Evolutionary conservation across 2,329 filamentous ascomycete species (phyloP).

Genomic region (Phaeomoniella chlamydospora): DNA sequence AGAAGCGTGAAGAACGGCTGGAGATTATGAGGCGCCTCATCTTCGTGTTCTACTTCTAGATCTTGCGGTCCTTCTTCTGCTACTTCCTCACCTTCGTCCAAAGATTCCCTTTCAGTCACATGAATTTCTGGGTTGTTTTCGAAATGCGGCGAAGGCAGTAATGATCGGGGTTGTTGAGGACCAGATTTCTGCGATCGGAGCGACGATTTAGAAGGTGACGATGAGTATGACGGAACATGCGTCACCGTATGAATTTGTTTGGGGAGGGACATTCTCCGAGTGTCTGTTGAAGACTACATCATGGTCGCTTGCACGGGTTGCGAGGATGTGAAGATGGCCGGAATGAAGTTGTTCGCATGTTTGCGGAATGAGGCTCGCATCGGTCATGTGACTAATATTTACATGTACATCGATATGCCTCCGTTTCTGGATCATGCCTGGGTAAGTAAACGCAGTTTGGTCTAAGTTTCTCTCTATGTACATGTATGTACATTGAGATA

Average conservation of each 20-base stretch:
- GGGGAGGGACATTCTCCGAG: conserved; percentile 1
- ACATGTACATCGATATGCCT: too few species aligned
- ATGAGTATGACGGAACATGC: conserved; percentile 8
- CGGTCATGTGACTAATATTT: too few species aligned
- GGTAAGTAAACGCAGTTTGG: too few species aligned
- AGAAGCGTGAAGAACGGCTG: conserved; percentile 76
- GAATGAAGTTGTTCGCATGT: too few species aligned
- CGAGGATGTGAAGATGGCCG: too few species aligned
- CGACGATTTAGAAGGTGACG: conserved; percentile 11
- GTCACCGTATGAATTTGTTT: conserved; percentile 3
- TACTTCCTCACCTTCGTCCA: conserved; percentile 8
- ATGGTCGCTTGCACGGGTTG: too few species aligned
- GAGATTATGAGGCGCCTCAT: conserved; percentile 40
- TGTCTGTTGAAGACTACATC: neutral
- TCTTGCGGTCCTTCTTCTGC: conserved; percentile 5
- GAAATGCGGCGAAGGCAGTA: conserved; percentile 10
- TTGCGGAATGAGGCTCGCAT: too few species aligned
- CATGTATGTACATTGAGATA: too few species aligned
- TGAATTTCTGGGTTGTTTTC: conserved; percentile 5
- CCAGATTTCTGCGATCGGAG: conserved; percentile 6
- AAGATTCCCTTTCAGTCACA: conserved; percentile 4
- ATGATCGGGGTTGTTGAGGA: conserved; percentile 4
- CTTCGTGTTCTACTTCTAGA: conserved; percentile 10
- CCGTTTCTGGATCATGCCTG: too few species aligned
- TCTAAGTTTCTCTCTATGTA: too few species aligned